These are phyloP conservation scores for Microdochium trichocladiopsis DNA, from an alignment of 2,329 filamentous ascomycete genomes.

Conservation along the genomic window DNA sequence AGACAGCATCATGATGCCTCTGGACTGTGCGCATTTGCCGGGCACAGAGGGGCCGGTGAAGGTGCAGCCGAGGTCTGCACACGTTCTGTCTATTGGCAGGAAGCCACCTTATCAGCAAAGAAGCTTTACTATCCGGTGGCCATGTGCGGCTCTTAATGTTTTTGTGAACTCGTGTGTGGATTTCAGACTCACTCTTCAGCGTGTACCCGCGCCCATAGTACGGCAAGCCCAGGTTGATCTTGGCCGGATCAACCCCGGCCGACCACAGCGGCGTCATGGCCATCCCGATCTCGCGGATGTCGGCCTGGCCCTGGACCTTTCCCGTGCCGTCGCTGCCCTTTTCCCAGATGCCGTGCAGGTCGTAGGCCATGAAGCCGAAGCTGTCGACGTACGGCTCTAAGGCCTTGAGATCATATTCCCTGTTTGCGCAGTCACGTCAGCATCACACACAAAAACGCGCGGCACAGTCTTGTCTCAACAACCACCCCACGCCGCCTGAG, in stretches of 20 bases:
- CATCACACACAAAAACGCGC: too few relatives aligned
- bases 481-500: too few relatives aligned
- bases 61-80: not conserved
- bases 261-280: not conserved
- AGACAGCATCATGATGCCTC: not conserved
- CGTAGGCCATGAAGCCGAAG: conserved; percentile 29
- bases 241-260: not conserved
- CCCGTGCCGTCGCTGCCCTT: not conserved
- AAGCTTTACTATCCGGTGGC: not conserved
- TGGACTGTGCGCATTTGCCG: not conserved
- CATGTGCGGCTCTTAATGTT: not conserved
- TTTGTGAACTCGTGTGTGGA: not conserved
- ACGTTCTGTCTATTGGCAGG: not conserved
- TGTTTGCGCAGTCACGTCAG: not conserved
- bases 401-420: not conserved
- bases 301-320: not conserved
- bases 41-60: not conserved
- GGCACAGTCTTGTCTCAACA: too few relatives aligned
- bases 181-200: not conserved
- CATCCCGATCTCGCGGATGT: not conserved
- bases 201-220: not conserved
- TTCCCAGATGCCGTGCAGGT: conserved; percentile 29
- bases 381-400: conserved; percentile 12
- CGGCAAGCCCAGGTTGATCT: not conserved
- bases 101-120: not conserved